Base-by-base conservation (phyloP, 2,329 filamentous ascomycete species). In the Neocatenulostroma microsporum region DNA sequence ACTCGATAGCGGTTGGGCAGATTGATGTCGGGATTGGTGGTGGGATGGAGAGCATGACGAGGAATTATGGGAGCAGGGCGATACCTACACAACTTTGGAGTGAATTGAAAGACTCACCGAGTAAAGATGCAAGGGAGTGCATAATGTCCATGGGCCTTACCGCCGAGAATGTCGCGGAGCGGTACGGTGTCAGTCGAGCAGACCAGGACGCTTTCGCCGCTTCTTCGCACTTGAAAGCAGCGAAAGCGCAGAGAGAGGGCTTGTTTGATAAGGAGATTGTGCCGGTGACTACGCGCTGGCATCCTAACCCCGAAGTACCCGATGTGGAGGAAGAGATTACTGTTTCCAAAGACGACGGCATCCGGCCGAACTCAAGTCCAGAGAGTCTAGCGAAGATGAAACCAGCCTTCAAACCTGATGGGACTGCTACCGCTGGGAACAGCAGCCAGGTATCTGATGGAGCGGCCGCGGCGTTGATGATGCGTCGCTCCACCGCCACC, bases 1-100 rank as follows among this genome's bases (percentile, higher is more conserved):
- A 82, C 39, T 72, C 80, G 44, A 91, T 95, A 50, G 73, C 77
- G n/a, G 70, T 74, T 0, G 86, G 83, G 2, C 73, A 76, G 49
- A 82, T 89, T 34, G 74, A 79, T 44, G 69, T 72, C 0, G 88
- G 85, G 41, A 77, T 95, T 44, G 88, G 80, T 8, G 88, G 84
- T 2, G 88, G 88, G 20, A 94, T 93, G 84, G 88, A 95, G 73
- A 89, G 82, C 65, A 95, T 95, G 88, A 94, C 85, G 46, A 68
- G 82, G 47, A 94, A 94, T 64, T 95, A 95, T 62, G 87, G 80
- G 34, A 77, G 70, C 18, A 70, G 78, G 39, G 88, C 88, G n/a
- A 91, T 95, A 28, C 88, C 88, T 0, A 80, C 78, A 0, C 76
- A 86, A 45, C 63, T 86, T 9, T 94, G 86, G 85, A 78, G 82